phyloP scores from a whole-genome alignment of 805 yeast genomes.

The Hanseniaspora thailandica region DNA sequence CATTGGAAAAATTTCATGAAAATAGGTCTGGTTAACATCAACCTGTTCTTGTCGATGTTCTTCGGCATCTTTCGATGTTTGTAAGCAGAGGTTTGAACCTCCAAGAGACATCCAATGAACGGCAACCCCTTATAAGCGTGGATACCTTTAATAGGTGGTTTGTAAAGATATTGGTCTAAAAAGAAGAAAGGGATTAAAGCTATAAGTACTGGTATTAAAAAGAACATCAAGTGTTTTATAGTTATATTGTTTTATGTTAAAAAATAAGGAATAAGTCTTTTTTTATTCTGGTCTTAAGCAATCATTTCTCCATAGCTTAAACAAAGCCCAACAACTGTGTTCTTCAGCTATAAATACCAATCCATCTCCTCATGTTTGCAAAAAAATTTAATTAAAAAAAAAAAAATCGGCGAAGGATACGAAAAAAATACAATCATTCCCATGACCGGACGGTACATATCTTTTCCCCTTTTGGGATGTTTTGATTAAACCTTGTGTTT shows the following conservation, averaged over 20 bases:
- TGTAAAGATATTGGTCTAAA: neutral
- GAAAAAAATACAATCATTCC: conserved; percentile 15
- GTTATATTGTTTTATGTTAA: neutral
- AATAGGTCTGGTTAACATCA: neutral
- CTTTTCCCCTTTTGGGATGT: neutral
- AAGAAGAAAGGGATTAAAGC: neutral
- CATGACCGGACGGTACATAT: too few species aligned
- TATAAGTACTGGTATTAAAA: neutral
- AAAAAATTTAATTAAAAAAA: neutral
- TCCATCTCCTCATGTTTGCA: neutral
- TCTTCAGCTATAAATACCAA: too few species aligned
- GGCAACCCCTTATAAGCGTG: conserved; percentile 2
- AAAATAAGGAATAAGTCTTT: neutral
- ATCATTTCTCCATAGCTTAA: neutral
- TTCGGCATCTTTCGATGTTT: neutral
- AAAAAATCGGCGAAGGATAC: neutral
- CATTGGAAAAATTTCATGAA: conserved; percentile 8
- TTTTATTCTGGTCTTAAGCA: neutral
- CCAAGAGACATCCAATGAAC: conserved; percentile 7
- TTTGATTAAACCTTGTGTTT: conserved; percentile 6
- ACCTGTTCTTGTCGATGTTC: neutral
- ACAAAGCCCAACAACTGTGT: too few species aligned
- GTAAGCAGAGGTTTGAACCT: neutral
- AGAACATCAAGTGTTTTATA: neutral
- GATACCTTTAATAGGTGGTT: conserved; percentile 9